phyloP scores from a whole-genome alignment of 352 stramenopile genomes.

The Phytopythium oedochilum region DNA sequence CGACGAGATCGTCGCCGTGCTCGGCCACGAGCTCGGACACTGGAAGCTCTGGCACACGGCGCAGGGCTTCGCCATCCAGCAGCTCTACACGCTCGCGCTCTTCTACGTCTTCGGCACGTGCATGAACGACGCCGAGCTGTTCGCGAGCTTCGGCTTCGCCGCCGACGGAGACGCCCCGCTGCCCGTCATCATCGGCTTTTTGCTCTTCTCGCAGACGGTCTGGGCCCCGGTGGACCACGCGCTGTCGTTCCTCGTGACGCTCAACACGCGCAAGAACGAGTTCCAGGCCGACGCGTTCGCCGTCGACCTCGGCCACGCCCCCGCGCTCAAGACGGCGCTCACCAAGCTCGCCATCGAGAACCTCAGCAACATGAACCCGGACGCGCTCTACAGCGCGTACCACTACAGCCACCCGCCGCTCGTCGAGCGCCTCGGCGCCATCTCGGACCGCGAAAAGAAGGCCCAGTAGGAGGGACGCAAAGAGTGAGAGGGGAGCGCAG shows the following conservation, averaged over 20 bases:
- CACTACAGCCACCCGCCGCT: conserved; percentile 98
- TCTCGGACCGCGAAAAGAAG: conserved; percentile 67
- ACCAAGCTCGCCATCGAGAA: conserved; percentile 98
- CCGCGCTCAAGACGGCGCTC: conserved; percentile 91
- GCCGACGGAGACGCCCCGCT: conserved; percentile 14
- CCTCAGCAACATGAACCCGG: conserved; percentile 95
- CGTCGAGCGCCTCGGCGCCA: conserved; percentile 94
- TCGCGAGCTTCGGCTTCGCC: conserved; percentile 76
- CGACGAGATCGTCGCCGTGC: conserved; percentile 95
- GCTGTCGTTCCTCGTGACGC: conserved; percentile 69
- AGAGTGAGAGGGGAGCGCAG: not conserved
- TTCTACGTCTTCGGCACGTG: conserved; percentile 82
- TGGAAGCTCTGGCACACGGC: conserved; percentile 96
- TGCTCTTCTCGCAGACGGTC: conserved; percentile 81
- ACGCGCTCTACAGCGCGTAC: conserved; percentile 93
- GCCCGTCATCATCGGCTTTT: conserved; percentile 77
- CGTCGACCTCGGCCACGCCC: conserved; percentile 87
- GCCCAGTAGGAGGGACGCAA: conserved; percentile 22
- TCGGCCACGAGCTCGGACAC: conserved; percentile 96
- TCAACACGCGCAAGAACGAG: conserved; percentile 78
- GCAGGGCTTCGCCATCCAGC: conserved; percentile 92
- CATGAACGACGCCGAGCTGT: conserved; percentile 75
- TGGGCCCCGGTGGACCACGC: conserved; percentile 80
- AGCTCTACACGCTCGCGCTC: conserved; percentile 75
- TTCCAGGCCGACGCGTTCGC: conserved; percentile 94